Percentiles rank a stretch among this genome's conserved stretches.
Evolutionary conservation across 352 stramenopile genomes (phyloP).

Genomic region (Globisporangium spiculum): DNA sequence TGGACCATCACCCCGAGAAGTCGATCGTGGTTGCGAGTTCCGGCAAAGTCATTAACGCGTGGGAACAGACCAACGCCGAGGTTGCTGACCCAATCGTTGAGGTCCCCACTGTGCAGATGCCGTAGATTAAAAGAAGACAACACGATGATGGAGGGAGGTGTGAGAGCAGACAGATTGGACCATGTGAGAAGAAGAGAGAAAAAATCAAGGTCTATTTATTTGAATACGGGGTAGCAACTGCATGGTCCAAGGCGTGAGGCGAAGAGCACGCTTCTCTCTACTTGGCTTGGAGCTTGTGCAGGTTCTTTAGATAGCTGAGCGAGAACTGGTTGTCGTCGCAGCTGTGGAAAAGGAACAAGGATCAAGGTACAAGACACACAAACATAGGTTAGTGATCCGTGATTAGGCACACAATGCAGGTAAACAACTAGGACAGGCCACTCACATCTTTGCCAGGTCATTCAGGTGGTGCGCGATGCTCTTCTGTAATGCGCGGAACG

Average conservation of each 20-base stretch:
- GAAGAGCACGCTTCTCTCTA: background rate
- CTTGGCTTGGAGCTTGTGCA: conserved; percentile 48
- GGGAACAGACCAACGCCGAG: conserved; percentile 22
- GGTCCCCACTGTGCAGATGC: background rate
- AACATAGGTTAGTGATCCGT: conserved; percentile 10
- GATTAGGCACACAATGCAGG: conserved; percentile 1
- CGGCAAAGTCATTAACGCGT: conserved; percentile 68
- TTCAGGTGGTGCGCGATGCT: conserved; percentile 80
- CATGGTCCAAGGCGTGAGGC: background rate
- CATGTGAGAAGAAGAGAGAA: background rate
- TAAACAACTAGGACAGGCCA: conserved; percentile 13
- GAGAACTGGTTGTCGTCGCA: conserved; percentile 91
- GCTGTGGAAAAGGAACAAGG: conserved; percentile 25
- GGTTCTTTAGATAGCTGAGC: conserved; percentile 78
- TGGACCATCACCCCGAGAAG: conserved; percentile 70
- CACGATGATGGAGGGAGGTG: conserved; percentile 8
- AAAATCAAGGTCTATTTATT: conserved; percentile 47
- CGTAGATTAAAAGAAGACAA: conserved; percentile 19
- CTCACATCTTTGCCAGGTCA: conserved; percentile 85
- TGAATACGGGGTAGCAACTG: conserved; percentile 16
- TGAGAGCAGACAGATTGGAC: background rate
- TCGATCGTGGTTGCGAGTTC: conserved; percentile 71
- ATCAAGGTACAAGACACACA: conserved; percentile 11
- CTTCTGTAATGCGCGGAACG: conserved; percentile 86
- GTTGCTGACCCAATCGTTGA: background rate